Percentiles rank a stretch among this genome's conserved stretches.
Evolutionary conservation across 306 rosid species (phyloP).

Genomic region (Acacia acuminata): DNA sequence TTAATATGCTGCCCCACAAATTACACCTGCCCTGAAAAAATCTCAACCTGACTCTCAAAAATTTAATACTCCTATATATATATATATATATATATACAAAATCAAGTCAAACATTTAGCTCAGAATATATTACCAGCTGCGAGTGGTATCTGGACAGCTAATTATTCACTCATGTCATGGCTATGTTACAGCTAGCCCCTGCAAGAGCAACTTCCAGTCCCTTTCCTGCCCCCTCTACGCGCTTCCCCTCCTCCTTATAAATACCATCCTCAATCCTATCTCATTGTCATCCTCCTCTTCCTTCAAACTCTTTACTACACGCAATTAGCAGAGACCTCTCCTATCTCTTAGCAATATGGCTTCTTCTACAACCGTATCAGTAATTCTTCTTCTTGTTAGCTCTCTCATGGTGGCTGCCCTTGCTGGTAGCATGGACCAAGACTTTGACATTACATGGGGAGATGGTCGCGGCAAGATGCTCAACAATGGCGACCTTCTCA

Average conservation of each 20-base stretch:
- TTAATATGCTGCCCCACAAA: not conserved
- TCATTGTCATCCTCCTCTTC: not conserved
- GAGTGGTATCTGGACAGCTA: not conserved
- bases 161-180: not conserved
- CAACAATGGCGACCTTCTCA: conserved; percentile 58
- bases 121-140: not conserved
- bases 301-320: not conserved
- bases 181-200: no score
- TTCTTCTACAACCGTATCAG: not conserved
- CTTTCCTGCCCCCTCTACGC: not conserved
- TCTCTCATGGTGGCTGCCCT: conserved; percentile 29
- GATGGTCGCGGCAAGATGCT: conserved; percentile 66
- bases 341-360: conserved; percentile 27
- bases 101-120: not conserved
- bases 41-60: not conserved
- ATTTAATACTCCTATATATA: not conserved
- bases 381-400: conserved; percentile 26
- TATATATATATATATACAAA: no score
- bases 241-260: not conserved
- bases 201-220: conserved; percentile 17
- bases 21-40: not conserved
- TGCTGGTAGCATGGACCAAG: conserved; percentile 48
- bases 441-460: conserved; percentile 70
- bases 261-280: not conserved
- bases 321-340: not conserved